Evolutionary conservation across 2,329 filamentous ascomycete species (phyloP).

Genomic region (Exophiala alcalophila): DNA sequence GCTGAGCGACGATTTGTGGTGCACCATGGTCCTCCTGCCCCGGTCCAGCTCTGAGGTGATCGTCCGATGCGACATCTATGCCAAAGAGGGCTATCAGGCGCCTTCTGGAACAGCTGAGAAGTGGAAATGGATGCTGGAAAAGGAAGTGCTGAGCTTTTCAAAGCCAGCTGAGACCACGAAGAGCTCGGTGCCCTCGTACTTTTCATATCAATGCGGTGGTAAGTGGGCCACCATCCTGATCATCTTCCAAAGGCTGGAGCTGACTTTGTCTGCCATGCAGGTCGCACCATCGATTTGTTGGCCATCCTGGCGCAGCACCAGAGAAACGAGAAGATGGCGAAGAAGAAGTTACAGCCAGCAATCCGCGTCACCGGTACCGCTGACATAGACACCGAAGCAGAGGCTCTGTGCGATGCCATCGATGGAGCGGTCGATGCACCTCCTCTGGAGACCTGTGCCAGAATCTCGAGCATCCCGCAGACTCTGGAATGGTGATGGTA

Average conservation of each 20-base stretch:
- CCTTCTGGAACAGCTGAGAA: conserved; percentile 10
- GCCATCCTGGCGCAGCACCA: conserved; percentile 26
- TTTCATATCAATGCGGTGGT: conserved; percentile 27
- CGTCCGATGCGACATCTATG: conserved; percentile 23
- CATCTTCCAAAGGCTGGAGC: too few species aligned
- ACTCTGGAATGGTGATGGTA: conserved; percentile 24
- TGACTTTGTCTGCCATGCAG: conserved; percentile 8
- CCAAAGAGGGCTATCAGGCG: conserved; percentile 12
- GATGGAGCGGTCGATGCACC: conserved; percentile 14
- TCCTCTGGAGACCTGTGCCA: conserved; percentile 16
- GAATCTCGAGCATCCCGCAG: conserved; percentile 15
- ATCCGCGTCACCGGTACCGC: conserved; percentile 22
- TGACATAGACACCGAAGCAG: conserved; percentile 22
- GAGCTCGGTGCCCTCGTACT: conserved; percentile 8
- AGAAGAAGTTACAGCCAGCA: conserved; percentile 21
- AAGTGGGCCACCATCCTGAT: too few species aligned
- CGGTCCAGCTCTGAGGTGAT: conserved; percentile 14
- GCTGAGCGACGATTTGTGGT: conserved; percentile 21
- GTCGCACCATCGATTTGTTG: conserved; percentile 26
- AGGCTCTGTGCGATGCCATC: conserved; percentile 22
- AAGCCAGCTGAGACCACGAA: conserved; percentile 2
- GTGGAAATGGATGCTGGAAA: conserved; percentile 22
- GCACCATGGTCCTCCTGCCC: conserved; percentile 23
- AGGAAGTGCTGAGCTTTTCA: conserved; percentile 17
- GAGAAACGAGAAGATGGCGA: conserved; percentile 22